phyloP scores from a whole-genome alignment of 169 alveolate species.

The Plasmodium vinckei region DNA sequence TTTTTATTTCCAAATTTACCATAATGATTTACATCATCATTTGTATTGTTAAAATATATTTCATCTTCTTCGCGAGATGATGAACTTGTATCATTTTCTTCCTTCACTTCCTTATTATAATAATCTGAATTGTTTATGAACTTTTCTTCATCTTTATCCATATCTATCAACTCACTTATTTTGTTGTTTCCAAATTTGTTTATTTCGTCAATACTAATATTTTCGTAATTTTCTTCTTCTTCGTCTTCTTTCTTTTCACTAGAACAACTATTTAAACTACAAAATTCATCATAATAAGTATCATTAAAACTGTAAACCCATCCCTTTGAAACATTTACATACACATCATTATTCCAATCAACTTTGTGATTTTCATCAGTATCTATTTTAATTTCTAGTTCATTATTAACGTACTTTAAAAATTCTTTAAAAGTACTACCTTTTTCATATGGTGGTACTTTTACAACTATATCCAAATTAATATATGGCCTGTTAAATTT shows the following conservation, averaged over 20 bases:
- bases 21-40: no score
- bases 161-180: slow-evolving; percentile 57
- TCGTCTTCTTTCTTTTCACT: neutral
- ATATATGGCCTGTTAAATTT: slow-evolving; percentile 44
- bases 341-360: slow-evolving; percentile 58
- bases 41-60: slow-evolving; percentile 39
- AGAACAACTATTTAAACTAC: slow-evolving; percentile 6
- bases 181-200: slow-evolving; percentile 5
- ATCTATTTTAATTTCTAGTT: slow-evolving; percentile 19
- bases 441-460: slow-evolving; percentile 68
- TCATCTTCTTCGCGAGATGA: slow-evolving; percentile 10
- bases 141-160: slow-evolving; percentile 64
- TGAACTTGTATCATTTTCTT: neutral
- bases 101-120: slow-evolving; percentile 4
- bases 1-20: neutral
- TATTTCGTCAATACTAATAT: neutral
- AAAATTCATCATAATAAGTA: slow-evolving; percentile 22
- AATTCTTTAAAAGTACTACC: slow-evolving; percentile 71
- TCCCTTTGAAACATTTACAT: slow-evolving; percentile 46
- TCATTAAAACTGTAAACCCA: slow-evolving; percentile 66
- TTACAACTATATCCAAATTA: slow-evolving; percentile 23
- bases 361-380: slow-evolving; percentile 42
- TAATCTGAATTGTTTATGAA: slow-evolving; percentile 43
- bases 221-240: neutral
- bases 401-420: slow-evolving; percentile 35